phyloP scores from a whole-genome alignment of 2,329 filamentous ascomycete species.

The Phaeomoniella chlamydospora region DNA sequence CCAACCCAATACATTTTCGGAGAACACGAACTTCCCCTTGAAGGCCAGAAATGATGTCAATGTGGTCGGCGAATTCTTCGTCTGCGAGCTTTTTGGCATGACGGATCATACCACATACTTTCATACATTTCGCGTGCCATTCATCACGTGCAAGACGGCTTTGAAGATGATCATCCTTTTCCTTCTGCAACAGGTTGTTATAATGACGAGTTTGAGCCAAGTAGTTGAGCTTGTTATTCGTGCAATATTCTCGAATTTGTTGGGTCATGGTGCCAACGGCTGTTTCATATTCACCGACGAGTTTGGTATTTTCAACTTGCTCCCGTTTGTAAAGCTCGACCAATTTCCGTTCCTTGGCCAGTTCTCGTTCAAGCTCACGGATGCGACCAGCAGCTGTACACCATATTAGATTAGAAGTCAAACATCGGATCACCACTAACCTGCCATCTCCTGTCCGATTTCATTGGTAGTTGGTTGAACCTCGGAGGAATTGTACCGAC shows the following conservation, averaged over 20 bases:
- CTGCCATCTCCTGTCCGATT: slow-evolving; percentile 26
- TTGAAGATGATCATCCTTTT: slow-evolving; percentile 32
- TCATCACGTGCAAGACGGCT: slow-evolving; percentile 34
- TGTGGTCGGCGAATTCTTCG: slow-evolving; percentile 30
- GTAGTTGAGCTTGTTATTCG: slow-evolving; percentile 32
- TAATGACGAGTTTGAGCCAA: slow-evolving; percentile 32
- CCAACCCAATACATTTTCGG: slow-evolving; percentile 31
- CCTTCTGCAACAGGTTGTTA: slow-evolving; percentile 33
- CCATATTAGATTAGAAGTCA: background rate
- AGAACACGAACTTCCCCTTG: slow-evolving; percentile 34
- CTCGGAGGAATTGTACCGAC: slow-evolving; percentile 25
- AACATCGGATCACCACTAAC: slow-evolving; percentile 13
- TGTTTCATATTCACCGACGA: slow-evolving; percentile 33
- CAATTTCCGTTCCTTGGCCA: slow-evolving; percentile 27
- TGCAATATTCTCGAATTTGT: slow-evolving; percentile 34
- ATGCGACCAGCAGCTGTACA: slow-evolving; percentile 28
- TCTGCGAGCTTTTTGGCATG: slow-evolving; percentile 30
- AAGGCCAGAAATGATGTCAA: slow-evolving; percentile 28
- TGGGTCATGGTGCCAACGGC: slow-evolving; percentile 32
- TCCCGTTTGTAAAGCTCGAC: slow-evolving; percentile 28
- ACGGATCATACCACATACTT: slow-evolving; percentile 32
- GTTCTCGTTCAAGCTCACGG: slow-evolving; percentile 30
- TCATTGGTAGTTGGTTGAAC: slow-evolving; percentile 24
- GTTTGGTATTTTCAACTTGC: slow-evolving; percentile 30
- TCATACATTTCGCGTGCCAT: slow-evolving; percentile 32